Conservation (phyloP, 305 asterid species). For the Fraxinus floribunda region DNA sequence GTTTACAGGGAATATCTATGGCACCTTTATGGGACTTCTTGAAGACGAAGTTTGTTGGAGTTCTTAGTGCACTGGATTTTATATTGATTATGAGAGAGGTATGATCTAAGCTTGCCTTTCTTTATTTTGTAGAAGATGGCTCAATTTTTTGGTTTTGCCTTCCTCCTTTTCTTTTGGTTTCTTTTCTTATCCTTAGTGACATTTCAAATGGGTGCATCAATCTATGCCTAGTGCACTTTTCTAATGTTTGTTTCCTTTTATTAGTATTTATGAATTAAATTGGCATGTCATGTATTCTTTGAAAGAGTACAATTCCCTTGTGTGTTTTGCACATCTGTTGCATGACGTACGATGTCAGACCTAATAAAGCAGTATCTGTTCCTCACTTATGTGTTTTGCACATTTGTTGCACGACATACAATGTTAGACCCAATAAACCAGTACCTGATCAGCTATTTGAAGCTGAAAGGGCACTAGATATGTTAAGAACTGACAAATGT, state of each 20-base stretch:
- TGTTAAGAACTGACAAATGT: not conserved
- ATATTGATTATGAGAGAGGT: constrained; percentile 95
- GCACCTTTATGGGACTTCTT: constrained; percentile 92
- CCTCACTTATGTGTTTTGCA: not conserved
- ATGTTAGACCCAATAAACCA: not conserved
- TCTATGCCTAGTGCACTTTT: not conserved
- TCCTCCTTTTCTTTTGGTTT: not conserved
- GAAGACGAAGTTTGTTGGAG: constrained; percentile 77
- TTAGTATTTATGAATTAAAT: not conserved
- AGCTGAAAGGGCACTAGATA: not conserved
- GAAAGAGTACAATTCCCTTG: not conserved
- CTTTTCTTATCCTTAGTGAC: not conserved
- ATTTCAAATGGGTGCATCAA: not conserved
- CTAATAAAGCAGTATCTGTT: not conserved
- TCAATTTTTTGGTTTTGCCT: not conserved
- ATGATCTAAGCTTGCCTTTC: not conserved
- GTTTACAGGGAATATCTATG: constrained; percentile 68
- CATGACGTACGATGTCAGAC: not conserved
- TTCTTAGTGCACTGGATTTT: constrained; percentile 87
- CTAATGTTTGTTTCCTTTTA: not conserved
- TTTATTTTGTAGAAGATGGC: not conserved
- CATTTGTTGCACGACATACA: not conserved
- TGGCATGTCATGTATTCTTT: not conserved
- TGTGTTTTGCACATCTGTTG: not conserved
- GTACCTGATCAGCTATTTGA: not conserved